Base-by-base conservation (phyloP, 148 eudicot genomes). In the Gaultheria prostrata region DNA sequence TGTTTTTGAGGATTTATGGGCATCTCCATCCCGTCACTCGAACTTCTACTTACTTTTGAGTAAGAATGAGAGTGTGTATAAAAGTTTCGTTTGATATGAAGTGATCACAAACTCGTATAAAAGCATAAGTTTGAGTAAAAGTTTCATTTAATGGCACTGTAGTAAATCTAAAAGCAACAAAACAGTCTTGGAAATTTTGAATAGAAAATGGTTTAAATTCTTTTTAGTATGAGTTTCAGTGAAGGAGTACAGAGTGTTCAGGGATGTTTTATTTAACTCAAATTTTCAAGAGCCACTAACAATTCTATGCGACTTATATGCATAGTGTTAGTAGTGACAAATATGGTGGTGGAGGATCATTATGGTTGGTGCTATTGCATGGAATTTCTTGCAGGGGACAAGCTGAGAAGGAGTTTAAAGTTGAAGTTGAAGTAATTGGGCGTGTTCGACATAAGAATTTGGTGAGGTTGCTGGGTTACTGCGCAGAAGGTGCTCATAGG, bases 401-500 rank as follows among this genome's bases (percentile, higher is more conserved):
- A 87, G 98, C 98, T 24, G 98, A 95, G 88, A 95, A 87, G 80
- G 98, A 95, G 87, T 95, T 95, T 78, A 94, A 93, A 88, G 98
- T 95, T 56, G 98, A 95, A 88, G 98, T 95, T 39, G 98, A 95
- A 88, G 95, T 94, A 13, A 95, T 95, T 84, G 98, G 98, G 74
- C 95, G 98, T 7, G 98, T 95, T 77, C 88, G 98, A 61, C 98
- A 95, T 79, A 95, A 95, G 91, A 92, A 92, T 90, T 89, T 95
- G 84, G 98, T 95, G 83, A 88, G 95, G 79, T 83, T 95, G 88
- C 87, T 95, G 28, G 98, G 98, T 48, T 95, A 95, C 84, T 95
- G 98, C 84, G 98, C 92, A 49, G 98, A 95, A 90, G 98, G 98
- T 85, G 96, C 96, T 90, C 96, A 92, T 30, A 92, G 98, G 98